Percentiles rank a stretch among this genome's conserved stretches.
Conservation (phyloP, 2,329 filamentous ascomycete genomes). For the Ceratocystis huliohia region DNA sequence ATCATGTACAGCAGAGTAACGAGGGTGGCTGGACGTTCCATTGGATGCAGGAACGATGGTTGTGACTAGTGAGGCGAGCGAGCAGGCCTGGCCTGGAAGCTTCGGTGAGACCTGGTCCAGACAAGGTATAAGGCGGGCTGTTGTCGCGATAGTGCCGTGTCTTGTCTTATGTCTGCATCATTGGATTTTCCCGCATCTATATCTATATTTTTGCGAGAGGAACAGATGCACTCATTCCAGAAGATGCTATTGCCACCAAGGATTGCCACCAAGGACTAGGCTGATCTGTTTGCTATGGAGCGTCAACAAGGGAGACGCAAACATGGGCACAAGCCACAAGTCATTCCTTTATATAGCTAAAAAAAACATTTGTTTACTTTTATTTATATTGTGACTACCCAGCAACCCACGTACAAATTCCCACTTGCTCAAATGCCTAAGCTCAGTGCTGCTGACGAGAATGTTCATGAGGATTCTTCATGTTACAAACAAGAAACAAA, state of each 20-base stretch:
- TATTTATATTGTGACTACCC: neutral
- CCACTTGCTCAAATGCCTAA: neutral
- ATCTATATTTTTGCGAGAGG: neutral
- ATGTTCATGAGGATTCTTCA: conserved; percentile 3
- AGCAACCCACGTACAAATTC: neutral
- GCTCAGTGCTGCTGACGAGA: neutral
- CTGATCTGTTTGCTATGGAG: too few species aligned
- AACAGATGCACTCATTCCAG: neutral
- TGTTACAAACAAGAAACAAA: neutral
- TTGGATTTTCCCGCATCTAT: neutral
- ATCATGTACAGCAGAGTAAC: neutral
- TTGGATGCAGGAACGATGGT: neutral
- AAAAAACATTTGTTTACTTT: neutral
- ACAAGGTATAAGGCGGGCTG: neutral
- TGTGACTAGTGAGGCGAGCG: too few species aligned
- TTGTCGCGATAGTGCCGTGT: neutral
- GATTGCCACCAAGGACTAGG: too few species aligned
- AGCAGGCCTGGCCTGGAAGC: neutral
- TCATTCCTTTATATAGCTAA: too few species aligned
- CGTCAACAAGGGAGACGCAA: too few species aligned
- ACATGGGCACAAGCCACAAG: too few species aligned
- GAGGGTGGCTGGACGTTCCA: neutral
- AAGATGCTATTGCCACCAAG: neutral
- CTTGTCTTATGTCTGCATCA: neutral
- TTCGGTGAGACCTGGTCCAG: neutral